Evolutionary conservation across 176 grass and related monocot species (phyloP).

Genomic region (Lolium multiflorum): DNA sequence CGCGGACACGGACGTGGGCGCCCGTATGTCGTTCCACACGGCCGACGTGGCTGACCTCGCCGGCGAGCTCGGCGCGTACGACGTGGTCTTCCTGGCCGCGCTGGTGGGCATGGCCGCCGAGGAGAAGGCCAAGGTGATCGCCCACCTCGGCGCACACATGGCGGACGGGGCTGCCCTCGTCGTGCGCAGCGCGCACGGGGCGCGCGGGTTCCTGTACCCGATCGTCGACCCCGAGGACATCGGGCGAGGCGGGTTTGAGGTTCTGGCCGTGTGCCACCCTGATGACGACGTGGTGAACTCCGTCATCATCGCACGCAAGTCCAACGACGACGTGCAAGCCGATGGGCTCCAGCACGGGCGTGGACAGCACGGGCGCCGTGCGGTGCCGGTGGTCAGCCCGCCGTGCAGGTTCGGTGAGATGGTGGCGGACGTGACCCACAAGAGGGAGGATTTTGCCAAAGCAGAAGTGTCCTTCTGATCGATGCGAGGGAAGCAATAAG

Average conservation of each 20-base stretch:
- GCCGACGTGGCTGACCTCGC: not conserved
- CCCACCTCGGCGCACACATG: not conserved
- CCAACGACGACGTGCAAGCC: not conserved
- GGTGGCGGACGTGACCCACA: not conserved
- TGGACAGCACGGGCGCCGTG: not conserved
- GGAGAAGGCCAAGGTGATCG: conserved; percentile 22
- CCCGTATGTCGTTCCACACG: conserved; percentile 8
- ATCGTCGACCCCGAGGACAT: not conserved
- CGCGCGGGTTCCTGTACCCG: conserved; percentile 9
- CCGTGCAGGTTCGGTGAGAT: conserved; percentile 1
- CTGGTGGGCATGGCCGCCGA: conserved; percentile 18
- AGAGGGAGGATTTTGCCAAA: not conserved
- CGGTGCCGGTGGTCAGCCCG: not conserved
- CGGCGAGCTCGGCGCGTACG: not conserved
- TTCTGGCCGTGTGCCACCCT: conserved; percentile 6
- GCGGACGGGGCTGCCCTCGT: conserved; percentile 18
- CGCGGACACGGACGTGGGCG: not conserved
- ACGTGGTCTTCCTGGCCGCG: conserved; percentile 21
- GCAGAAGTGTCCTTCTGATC: not conserved
- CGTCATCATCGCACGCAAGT: not conserved
- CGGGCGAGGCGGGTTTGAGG: not conserved
- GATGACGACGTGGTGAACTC: conserved; percentile 24
- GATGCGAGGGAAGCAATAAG: not conserved
- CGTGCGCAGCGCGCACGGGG: conserved; percentile 19
- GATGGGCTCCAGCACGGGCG: not conserved